Evolutionary conservation across 176 grass and related monocot species (phyloP), one percentile per base, ranked within the genome.

Genomic region (Oryza coarctata): DNA sequence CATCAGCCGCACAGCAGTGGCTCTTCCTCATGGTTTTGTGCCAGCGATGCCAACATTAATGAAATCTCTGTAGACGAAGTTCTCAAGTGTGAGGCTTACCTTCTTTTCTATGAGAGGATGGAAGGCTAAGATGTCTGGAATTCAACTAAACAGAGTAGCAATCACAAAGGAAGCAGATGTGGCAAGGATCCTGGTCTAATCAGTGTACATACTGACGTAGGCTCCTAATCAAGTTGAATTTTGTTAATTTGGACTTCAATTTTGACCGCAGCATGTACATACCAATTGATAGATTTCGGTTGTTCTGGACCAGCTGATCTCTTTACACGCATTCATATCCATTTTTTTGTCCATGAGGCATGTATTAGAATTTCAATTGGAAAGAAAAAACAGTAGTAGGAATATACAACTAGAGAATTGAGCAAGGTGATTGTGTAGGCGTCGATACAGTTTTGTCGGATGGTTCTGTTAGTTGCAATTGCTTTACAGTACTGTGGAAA

Each of bases 61-160:
- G 86, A 89, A 91, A 88, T 77, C 76, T 82, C 86, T 45, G 49
- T 94, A 73, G 83, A 83, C 14, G 77, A 94, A 81, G 92, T 97
- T 65, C 74, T 92, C 25, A 41, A 73, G 28, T 55, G 83, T 5
- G 82, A 98, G 52, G 90, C 92, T 9, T 98, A 94, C 65, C 75
- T 98, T 65, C 75, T 98, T 61, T 98, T 98, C 79, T 98, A 94
- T 60, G 95, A 98, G 77, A 93, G 85, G 67, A 18, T 89, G 36
- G 69, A 82, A 65, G 57, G 13, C 71, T 71, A 62, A 92, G 68
- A 58, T 58, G 55, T 2, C 49, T 44, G 3, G 29, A 64, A 70
- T 62, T 32, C 44, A 80, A 36, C 43, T 65, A 33, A 31, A 66
- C 27, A 47, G 11, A 13, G 14, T 36, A 35, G 25, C n/a, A 8